These are phyloP conservation scores for Phaeoacremonium minimum DNA, from an alignment of 2,329 filamentous ascomycete genomes.

Conservation along the genomic window DNA sequence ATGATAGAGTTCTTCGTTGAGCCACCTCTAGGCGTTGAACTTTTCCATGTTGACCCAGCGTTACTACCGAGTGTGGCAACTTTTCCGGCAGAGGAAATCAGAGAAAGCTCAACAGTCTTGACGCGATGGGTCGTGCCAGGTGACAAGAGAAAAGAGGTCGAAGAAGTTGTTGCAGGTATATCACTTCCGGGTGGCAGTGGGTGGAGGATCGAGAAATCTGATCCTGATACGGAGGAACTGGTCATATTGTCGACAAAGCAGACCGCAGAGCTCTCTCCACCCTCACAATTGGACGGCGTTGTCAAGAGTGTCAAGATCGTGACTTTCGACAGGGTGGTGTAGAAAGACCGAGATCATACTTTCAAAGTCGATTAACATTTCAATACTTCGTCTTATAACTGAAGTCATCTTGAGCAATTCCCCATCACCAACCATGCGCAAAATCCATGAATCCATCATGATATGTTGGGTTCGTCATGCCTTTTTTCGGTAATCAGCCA, in stretches of 20 bases:
- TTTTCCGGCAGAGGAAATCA: neutral
- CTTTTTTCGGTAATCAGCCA: slow-evolving; percentile 15
- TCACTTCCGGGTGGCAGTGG: neutral
- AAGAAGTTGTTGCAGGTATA: neutral
- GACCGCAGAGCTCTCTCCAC: neutral
- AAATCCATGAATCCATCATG: neutral
- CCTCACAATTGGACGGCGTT: neutral
- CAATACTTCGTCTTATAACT: neutral
- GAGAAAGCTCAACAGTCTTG: neutral
- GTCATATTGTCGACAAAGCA: neutral
- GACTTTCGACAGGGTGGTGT: too few relatives aligned
- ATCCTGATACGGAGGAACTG: neutral
- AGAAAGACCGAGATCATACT: neutral
- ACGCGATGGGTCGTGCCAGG: neutral
- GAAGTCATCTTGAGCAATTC: neutral
- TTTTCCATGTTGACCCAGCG: neutral
- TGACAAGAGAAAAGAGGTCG: neutral
- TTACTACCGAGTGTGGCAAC: too few relatives aligned
- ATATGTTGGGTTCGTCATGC: neutral
- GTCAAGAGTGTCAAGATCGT: neutral
- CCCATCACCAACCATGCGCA: neutral
- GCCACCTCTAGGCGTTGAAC: neutral
- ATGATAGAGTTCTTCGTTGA: too few relatives aligned
- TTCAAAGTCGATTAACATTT: neutral
- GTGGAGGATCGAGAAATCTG: neutral